These are phyloP conservation scores for Komagataella ulmi DNA, from an alignment of 805 yeast species.

Conservation along the genomic window DNA sequence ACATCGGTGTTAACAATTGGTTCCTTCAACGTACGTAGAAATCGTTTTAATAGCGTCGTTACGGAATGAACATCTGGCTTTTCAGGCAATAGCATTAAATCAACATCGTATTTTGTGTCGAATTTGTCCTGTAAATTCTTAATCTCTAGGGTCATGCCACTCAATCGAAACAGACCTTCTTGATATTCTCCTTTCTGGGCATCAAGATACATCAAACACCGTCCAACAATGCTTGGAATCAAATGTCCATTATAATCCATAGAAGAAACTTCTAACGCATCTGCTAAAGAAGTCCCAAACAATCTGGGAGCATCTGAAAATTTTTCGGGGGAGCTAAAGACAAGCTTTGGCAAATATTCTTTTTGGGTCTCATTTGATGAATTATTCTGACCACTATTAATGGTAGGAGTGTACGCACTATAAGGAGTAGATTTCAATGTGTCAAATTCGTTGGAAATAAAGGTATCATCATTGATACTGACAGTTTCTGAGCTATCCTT, in stretches of 20 bases:
- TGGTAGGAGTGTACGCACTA: neutral
- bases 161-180: constrained; percentile 83
- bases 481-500: neutral
- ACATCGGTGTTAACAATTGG: constrained; percentile 37
- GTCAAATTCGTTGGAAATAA: neutral
- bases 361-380: constrained; percentile 1
- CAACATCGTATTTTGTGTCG: constrained; percentile 56
- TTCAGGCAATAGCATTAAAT: constrained; percentile 33
- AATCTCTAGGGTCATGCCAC: constrained; percentile 76
- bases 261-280: constrained; percentile 38
- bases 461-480: neutral
- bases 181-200: constrained; percentile 62
- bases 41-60: constrained; percentile 69
- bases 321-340: constrained; percentile 16
- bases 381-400: constrained; percentile 1
- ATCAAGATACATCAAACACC: constrained; percentile 60
- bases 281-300: constrained; percentile 53
- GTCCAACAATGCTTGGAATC: constrained; percentile 64
- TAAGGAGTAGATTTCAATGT: constrained; percentile 1
- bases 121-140: constrained; percentile 55
- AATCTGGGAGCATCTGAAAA: constrained; percentile 12
- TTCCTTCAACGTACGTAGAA: constrained; percentile 60
- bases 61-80: constrained; percentile 65
- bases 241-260: constrained; percentile 27
- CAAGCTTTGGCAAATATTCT: constrained; percentile 9